Base-by-base conservation (phyloP, 2,329 filamentous ascomycete species). In the Trichoderma hamatum region DNA sequence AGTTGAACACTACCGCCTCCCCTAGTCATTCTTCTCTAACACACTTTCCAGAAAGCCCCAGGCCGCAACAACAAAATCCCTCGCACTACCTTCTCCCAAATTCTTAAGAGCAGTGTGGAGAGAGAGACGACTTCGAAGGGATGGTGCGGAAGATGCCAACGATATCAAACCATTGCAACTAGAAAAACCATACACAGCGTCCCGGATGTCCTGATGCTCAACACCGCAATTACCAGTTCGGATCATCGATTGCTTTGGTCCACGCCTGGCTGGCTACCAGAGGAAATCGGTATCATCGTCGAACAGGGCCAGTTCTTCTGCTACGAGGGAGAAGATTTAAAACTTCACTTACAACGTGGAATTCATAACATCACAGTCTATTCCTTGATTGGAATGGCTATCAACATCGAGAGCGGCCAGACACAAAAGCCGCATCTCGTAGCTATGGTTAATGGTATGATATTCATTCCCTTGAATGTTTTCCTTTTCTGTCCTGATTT, bases 271-370 rank as follows among this genome's bases (percentile, higher is more conserved):
- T 99, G 95, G 90, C 84, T 99, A 14, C 96, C 96, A 0, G 92
- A 96, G 76, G 94, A 98, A 78, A 94, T 99, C 74, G 96, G 96
- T 46, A 88, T 99, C 75, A 92, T 97, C 69, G 88, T 97, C 69
- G 92, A 96, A 70, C 89, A 92, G 74, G 93, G 93, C n/a, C 92
- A 97, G 76, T 92, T 98, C 76, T 94, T 93, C 79, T 97, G 94
- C 79, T 98, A 94, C 72, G 94, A 99, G 79, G 95, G 96, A 2
- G 91, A 97, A 65, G 94, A 98, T 74, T 80, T 99, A 72, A 91
- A 90, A 76, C 81, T 92, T 59, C 92, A 96, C 74, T 81, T 96
- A 26, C 90, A 95, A 75, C 88, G 91, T 36, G 92, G 92, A 26
- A 90, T 90, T 7, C 92, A 94, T 69, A 90, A 91, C 62, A 92